phyloP scores from a whole-genome alignment of 768 basidiomycete species.

The Macrocybe gigantea region DNA sequence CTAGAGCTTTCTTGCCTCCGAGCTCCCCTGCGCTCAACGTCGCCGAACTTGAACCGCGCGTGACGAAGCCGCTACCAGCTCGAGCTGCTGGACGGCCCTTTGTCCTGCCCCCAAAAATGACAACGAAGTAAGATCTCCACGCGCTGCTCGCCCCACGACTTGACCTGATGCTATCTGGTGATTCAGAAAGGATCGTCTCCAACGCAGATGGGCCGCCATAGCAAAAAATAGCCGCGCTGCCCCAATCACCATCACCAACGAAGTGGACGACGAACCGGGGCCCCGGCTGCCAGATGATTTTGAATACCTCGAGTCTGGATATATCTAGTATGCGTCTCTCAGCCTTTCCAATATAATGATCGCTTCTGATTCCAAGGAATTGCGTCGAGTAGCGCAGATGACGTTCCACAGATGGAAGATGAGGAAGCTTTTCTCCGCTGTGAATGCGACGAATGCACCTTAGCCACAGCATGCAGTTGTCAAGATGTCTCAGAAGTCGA shows the following conservation, averaged over 20 bases:
- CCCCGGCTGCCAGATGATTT: conserved; percentile 40
- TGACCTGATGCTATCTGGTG: no score
- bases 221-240: conserved; percentile 24
- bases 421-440: conserved; percentile 36
- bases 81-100: no score
- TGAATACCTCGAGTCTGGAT: conserved; percentile 47
- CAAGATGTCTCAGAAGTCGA: conserved; percentile 37
- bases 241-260: conserved; percentile 29
- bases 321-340: conserved; percentile 35
- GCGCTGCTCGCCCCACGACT: no score
- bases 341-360: not conserved
- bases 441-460: conserved; percentile 32
- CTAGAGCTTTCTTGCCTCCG: no score
- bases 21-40: no score
- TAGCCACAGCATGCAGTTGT: conserved; percentile 37
- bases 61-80: no score
- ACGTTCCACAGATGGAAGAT: conserved; percentile 11
- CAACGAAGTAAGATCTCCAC: no score
- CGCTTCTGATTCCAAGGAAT: not conserved
- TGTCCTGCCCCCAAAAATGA: no score
- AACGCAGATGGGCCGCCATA: conserved; percentile 26
- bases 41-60: no score
- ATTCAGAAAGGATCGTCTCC: conserved; percentile 18
- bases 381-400: conserved; percentile 9
- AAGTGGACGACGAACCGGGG: conserved; percentile 36